A percentile compares a stretch with the other conserved stretches of the same genome.
These are phyloP conservation scores for Sugiyamaella floridensis DNA, from an alignment of 805 yeast genomes.

Conservation along the genomic window DNA sequence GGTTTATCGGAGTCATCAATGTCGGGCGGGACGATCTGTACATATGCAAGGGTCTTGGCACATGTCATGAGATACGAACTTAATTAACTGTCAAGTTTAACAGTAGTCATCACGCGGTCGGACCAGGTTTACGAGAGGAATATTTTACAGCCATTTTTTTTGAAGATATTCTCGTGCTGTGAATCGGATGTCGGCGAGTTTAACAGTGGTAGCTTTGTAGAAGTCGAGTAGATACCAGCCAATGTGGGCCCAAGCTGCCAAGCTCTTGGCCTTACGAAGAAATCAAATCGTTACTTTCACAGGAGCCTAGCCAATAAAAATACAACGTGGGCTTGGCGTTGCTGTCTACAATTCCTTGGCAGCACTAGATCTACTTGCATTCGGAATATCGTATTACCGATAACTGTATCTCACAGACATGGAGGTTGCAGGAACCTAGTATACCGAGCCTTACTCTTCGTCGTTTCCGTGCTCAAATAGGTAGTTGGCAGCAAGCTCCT, in stretches of 20 bases:
- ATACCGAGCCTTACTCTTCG: slow-evolving; percentile 10
- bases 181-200: not conserved
- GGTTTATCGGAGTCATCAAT: not conserved
- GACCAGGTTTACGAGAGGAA: no score
- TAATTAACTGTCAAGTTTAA: no score
- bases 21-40: not conserved
- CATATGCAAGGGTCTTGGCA: not conserved
- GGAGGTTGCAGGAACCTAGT: not conserved
- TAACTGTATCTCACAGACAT: not conserved
- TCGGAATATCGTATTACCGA: not conserved
- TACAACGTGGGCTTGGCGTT: not conserved
- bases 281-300: not conserved
- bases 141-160: no score
- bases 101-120: not conserved
- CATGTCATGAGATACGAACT: not conserved
- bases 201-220: not conserved
- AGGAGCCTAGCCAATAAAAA: not conserved
- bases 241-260: not conserved
- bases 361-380: not conserved
- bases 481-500: slow-evolving; percentile 91
- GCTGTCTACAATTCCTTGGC: not conserved
- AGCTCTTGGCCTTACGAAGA: not conserved
- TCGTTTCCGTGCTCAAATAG: slow-evolving; percentile 47
- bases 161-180: not conserved
- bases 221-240: no score